Evolutionary conservation across 768 basidiomycete species (phyloP).

Genomic region (Fibroporia radiculosa): DNA sequence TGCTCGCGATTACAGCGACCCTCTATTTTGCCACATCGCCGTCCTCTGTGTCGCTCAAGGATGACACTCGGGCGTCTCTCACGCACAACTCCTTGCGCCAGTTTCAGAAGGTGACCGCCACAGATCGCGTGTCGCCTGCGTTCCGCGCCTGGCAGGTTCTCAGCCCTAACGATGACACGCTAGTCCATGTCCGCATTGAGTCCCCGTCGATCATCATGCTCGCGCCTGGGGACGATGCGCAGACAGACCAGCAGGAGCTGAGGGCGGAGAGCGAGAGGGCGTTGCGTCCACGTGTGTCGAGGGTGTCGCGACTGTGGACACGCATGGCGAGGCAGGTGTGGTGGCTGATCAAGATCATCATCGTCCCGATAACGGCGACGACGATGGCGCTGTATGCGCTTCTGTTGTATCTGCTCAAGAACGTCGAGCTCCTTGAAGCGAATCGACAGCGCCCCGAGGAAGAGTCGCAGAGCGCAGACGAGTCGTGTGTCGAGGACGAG

Average conservation of each 20-base stretch:
- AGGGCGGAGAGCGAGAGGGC: constrained; percentile 12
- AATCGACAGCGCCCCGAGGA: constrained; percentile 57
- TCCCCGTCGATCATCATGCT: constrained; percentile 72
- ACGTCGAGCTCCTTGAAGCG: constrained; percentile 84
- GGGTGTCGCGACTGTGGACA: constrained; percentile 33
- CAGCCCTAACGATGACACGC: constrained; percentile 56
- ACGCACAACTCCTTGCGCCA: constrained; percentile 22
- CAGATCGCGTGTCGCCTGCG: constrained; percentile 36
- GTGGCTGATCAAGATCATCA: constrained; percentile 79
- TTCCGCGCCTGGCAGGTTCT: constrained; percentile 71
- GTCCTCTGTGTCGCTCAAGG: constrained; percentile 18
- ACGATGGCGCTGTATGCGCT: constrained; percentile 67
- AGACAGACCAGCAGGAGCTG: constrained; percentile 7
- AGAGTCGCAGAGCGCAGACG: constrained; percentile 25
- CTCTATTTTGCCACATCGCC: constrained; percentile 69
- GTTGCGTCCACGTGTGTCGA: constrained; percentile 9
- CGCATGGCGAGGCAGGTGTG: constrained; percentile 47
- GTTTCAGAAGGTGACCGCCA: constrained; percentile 10
- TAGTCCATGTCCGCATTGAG: constrained; percentile 76
- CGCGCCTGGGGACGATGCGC: constrained; percentile 27
- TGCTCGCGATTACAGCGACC: constrained; percentile 67
- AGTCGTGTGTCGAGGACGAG: constrained; percentile 31
- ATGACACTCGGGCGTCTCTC: constrained; percentile 13
- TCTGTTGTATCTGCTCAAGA: constrained; percentile 81
- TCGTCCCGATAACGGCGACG: constrained; percentile 77